Base-by-base conservation (phyloP, 163 green algal species). In the Coccomyxa subellipsoidea region DNA sequence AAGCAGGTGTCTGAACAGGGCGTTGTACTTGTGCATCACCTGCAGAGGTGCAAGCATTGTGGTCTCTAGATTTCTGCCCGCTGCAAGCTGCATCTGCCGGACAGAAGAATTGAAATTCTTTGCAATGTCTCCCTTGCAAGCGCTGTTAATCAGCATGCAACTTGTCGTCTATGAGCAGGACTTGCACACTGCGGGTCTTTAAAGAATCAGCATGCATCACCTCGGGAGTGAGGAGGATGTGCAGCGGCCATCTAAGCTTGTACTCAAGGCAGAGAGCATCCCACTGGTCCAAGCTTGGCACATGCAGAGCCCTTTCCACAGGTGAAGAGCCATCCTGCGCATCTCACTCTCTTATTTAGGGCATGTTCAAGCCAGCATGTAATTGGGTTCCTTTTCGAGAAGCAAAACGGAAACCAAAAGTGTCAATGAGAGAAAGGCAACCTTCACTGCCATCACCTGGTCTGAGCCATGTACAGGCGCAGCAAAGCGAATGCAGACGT, bases 1-100 rank as follows among this genome's bases (percentile, higher is more conserved):
- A 77, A 98, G 85, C 79, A 97, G 86, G 78, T 94, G 89, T 86
- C 93, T 91, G 82, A 96, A 97, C 59, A 98, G 76, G 29, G 82
- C 84, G 76, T 93, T 93, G 83, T 98, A 98, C 70, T 86, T 88
- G 76, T 35, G 40, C 69, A 92, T 76, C 25, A 86, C 82, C 86
- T 89, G 84, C 70, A 71, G 21, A 32, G 25, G 4, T 47, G 12
- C 18, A 15, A n/a, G n/a, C n/a, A n/a, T n/a, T n/a, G n/a, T n/a
- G n/a, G n/a, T n/a, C n/a, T n/a, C n/a, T n/a, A n/a, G n/a, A n/a
- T n/a, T n/a, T n/a, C n/a, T n/a, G n/a, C n/a, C n/a, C n/a, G n/a
- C n/a, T n/a, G n/a, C n/a, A n/a, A n/a, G n/a, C n/a, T n/a, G n/a
- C n/a, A n/a, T n/a, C n/a, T n/a, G n/a, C n/a, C n/a, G n/a, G 5